A percentile compares a stretch with the other conserved stretches of the same genome.
Evolutionary conservation across 1,284 basidiomycete genomes (phyloP).

Genomic region (Rhodofomes roseus): DNA sequence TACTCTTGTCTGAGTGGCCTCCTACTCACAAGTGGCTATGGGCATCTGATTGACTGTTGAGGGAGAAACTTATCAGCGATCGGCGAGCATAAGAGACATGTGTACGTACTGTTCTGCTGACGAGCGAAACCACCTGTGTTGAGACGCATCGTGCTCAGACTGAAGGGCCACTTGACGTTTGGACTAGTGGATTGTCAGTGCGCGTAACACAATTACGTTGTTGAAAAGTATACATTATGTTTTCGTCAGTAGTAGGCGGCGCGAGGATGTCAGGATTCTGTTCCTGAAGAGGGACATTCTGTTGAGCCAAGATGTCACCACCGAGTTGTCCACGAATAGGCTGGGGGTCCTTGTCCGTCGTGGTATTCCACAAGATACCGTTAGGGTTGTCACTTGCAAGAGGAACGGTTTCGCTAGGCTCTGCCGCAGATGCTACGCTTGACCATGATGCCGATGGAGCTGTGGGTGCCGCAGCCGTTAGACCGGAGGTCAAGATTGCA

Average conservation of each 20-base stretch:
- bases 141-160: slow-evolving; percentile 63
- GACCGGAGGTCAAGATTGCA: neutral
- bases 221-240: slow-evolving; percentile 41
- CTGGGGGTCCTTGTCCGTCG: slow-evolving; percentile 19
- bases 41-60: slow-evolving; percentile 53
- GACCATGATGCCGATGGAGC: neutral
- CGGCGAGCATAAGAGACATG: neutral
- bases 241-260: slow-evolving; percentile 65
- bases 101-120: slow-evolving; percentile 52
- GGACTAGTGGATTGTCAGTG: slow-evolving; percentile 25
- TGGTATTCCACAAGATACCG: slow-evolving; percentile 30
- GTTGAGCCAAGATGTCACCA: slow-evolving; percentile 50
- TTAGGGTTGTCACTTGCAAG: slow-evolving; percentile 51
- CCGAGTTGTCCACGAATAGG: slow-evolving; percentile 43
- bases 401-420: slow-evolving; percentile 36
- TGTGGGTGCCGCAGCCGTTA: neutral
- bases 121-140: slow-evolving; percentile 73
- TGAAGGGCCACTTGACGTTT: slow-evolving; percentile 72
- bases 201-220: neutral
- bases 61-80: neutral
- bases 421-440: slow-evolving; percentile 4
- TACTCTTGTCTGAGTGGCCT: neutral
- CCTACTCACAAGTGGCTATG: slow-evolving; percentile 46
- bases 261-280: slow-evolving; percentile 63
- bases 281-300: slow-evolving; percentile 47